These are phyloP conservation scores for Nematocida homosporus DNA, from an alignment of 371 early-diverging fungal genomes.

Conservation along the genomic window DNA sequence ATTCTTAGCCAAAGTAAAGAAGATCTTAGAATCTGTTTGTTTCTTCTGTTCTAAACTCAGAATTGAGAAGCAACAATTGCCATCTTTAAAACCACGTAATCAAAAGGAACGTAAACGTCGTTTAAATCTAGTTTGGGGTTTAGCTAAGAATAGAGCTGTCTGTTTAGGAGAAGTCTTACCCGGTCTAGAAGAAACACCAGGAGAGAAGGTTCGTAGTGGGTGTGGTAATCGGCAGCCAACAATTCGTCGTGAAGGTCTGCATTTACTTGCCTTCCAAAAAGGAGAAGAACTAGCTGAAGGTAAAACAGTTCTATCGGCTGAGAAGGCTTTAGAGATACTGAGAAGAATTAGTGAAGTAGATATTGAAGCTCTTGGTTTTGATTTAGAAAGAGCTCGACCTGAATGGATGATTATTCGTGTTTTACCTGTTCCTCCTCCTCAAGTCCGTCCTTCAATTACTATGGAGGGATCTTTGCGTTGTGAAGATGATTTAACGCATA, in stretches of 20 bases:
- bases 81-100: slow-evolving; percentile 30
- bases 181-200: slow-evolving; percentile 25
- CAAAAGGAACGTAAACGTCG: slow-evolving; percentile 58
- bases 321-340: slow-evolving; percentile 78
- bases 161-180: slow-evolving; percentile 75
- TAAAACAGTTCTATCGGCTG: slow-evolving; percentile 72
- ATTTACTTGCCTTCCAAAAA: slow-evolving; percentile 72
- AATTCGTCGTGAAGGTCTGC: slow-evolving; percentile 81
- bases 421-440: slow-evolving; percentile 91
- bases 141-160: slow-evolving; percentile 77
- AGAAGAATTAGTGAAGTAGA: slow-evolving; percentile 84
- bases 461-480: slow-evolving; percentile 82
- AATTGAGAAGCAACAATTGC: slow-evolving; percentile 69
- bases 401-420: slow-evolving; percentile 94
- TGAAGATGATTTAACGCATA: slow-evolving; percentile 96
- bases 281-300: slow-evolving; percentile 66
- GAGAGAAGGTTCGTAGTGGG: slow-evolving; percentile 69
- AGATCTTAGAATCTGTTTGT: slow-evolving; percentile 95
- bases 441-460: slow-evolving; percentile 93
- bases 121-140: slow-evolving; percentile 78
- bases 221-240: slow-evolving; percentile 86
- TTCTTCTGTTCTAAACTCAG: slow-evolving; percentile 92
- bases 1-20: slow-evolving; percentile 75
- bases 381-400: slow-evolving; percentile 83
- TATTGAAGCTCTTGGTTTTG: slow-evolving; percentile 79